Base-by-base conservation (phyloP, 169 alveolate species). In the Plasmodium gallinaceum region DNA sequence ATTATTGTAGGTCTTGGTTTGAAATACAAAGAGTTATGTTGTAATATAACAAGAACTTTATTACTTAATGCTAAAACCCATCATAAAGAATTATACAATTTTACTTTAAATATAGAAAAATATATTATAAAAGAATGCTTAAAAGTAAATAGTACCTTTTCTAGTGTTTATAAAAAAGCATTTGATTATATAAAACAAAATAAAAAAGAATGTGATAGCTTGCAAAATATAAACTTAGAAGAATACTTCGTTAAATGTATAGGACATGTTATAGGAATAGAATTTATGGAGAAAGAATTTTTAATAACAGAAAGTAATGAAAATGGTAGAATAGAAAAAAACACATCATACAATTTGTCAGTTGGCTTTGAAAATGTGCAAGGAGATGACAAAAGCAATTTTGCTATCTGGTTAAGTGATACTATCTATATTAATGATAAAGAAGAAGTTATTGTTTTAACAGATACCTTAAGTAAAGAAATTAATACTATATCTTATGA, bases 361-460 rank as follows among this genome's bases (percentile, higher is more conserved):
- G 91, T 96, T 7, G 98, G 97, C 2, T 96, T 96, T 88, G 93
- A 92, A 58, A 93, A 96, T 70, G 87, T 96, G 16, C 92, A 64
- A 4, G 75, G 75, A 24, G 66, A 75, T 16, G 95, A 92, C 9
- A 93, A 92, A 12, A 93, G 90, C 57, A 91, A 65, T 72, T 96
- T 93, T 57, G 97, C 98, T 26, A 93, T 95, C 5, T 96, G 98
- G 98, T 88, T 96, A n/a, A 96, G 97, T 45, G 98, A 96, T 74
- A 96, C 98, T 3, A 97, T 96, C 6, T 94, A 60, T 62, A 92
- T 96, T 26, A 75, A 96, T 24, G 72, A 61, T 0, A 92, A 94
- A 43, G 97, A 92, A 0, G 92, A 88, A 39, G 92, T 78, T 16
- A 88, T 48, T 43, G 93, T 95, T 48, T 76, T 95, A 16, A 95